These are phyloP conservation scores for Globisporangium okanoganense DNA, from an alignment of 352 stramenopile genomes.

Conservation along the genomic window DNA sequence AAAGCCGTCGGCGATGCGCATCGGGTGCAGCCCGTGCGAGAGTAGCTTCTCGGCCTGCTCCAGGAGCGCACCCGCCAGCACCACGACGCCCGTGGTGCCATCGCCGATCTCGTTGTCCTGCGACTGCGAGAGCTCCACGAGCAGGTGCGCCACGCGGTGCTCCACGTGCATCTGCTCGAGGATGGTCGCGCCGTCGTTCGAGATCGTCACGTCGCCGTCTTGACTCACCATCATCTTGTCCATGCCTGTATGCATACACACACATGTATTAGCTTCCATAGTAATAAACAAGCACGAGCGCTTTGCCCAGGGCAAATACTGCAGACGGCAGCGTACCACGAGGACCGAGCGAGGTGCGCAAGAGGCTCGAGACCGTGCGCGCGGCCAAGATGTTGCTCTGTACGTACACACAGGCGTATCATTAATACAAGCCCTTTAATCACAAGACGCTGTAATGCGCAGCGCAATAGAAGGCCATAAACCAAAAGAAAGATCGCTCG, in stretches of 20 bases:
- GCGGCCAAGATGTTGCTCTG: slow-evolving; percentile 99
- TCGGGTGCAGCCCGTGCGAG: slow-evolving; percentile 96
- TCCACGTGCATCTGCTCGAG: slow-evolving; percentile 99
- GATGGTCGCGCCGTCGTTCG: slow-evolving; percentile 99
- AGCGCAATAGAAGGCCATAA: background rate
- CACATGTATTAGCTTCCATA: background rate
- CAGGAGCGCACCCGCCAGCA: slow-evolving; percentile 96
- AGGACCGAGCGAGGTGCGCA: slow-evolving; percentile 97
- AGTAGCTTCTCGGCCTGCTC: slow-evolving; percentile 98
- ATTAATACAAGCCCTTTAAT: background rate
- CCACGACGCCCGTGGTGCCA: slow-evolving; percentile 99
- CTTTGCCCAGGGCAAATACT: background rate
- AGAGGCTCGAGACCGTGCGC: slow-evolving; percentile 94
- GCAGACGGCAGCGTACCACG: slow-evolving; percentile 66
- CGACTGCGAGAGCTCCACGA: slow-evolving; percentile 98
- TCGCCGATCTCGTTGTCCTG: slow-evolving; percentile 99
- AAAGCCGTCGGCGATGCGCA: slow-evolving; percentile 98
- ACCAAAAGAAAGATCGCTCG: slow-evolving; percentile 1
- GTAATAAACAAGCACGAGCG: background rate
- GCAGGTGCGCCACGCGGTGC: slow-evolving; percentile 97
- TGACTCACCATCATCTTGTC: slow-evolving; percentile 99
- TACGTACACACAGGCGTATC: background rate
- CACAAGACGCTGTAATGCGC: background rate
- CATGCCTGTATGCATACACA: slow-evolving; percentile 68
- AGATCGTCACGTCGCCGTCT: slow-evolving; percentile 99